Percentiles rank a stretch among this genome's conserved stretches.
These are phyloP conservation scores for Ogataea dorogensis DNA, from an alignment of 805 yeast species.

Conservation along the genomic window DNA sequence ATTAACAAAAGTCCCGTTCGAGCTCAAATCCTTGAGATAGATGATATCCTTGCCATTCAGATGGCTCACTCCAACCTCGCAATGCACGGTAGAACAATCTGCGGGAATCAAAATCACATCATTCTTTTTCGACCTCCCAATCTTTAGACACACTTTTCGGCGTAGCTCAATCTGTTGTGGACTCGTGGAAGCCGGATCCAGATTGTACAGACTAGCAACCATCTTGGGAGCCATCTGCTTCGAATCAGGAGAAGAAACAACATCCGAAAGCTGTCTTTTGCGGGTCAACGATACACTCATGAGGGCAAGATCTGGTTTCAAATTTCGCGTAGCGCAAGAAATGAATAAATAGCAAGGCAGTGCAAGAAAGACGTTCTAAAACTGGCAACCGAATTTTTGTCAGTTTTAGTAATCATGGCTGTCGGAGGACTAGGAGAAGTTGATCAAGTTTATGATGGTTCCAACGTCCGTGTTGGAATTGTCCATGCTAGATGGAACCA, in stretches of 20 bases:
- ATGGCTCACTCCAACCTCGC: conserved; percentile 47
- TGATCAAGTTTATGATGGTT: conserved; percentile 45
- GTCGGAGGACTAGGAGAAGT: conserved; percentile 76
- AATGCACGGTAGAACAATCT: conserved; percentile 68
- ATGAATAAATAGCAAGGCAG: conserved; percentile 8
- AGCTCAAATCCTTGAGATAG: conserved; percentile 53
- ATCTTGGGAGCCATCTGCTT: conserved; percentile 2
- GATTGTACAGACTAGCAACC: conserved; percentile 16
- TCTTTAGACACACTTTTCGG: conserved; percentile 15
- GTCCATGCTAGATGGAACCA: conserved; percentile 96
- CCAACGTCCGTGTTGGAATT: conserved; percentile 71
- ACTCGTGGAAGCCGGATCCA: conserved; percentile 12
- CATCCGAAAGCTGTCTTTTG: conserved; percentile 15
- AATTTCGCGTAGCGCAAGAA: conserved; percentile 8
- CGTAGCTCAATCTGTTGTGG: conserved; percentile 17
- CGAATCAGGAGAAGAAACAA: conserved; percentile 6
- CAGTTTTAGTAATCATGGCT: too few relatives aligned
- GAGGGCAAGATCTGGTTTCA: conserved; percentile 4
- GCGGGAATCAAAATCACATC: conserved; percentile 44
- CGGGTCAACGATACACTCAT: conserved; percentile 14
- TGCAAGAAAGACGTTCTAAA: too few relatives aligned
- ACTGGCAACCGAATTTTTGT: too few relatives aligned
- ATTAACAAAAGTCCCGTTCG: conserved; percentile 70
- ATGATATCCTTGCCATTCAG: conserved; percentile 38
- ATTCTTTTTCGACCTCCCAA: conserved; percentile 42